Percentiles rank a stretch among this genome's conserved stretches.
Evolutionary conservation across 2,329 filamentous ascomycete species (phyloP).

Genomic region (Trichoderma sp.): DNA sequence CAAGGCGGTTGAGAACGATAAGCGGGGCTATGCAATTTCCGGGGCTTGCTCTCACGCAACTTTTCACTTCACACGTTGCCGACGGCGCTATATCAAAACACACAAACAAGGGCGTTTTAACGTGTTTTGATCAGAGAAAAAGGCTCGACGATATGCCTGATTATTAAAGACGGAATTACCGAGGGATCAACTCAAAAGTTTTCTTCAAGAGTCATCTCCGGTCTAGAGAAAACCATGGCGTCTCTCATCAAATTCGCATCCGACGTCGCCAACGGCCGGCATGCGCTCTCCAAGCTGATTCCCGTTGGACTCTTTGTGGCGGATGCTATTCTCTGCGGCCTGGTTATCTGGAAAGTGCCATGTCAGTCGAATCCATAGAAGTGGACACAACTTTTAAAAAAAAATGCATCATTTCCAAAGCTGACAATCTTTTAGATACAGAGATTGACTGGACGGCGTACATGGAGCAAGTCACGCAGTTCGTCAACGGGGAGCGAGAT

Average conservation of each 20-base stretch:
- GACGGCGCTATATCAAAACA: neutral
- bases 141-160: neutral
- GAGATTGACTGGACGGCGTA: conserved; percentile 98
- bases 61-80: conserved; percentile 1
- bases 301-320: conserved; percentile 65
- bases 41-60: neutral
- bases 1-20: neutral
- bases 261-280: conserved; percentile 52
- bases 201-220: neutral
- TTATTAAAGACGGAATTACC: neutral
- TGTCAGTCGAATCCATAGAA: conserved; percentile 59
- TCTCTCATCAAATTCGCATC: conserved; percentile 38
- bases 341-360: conserved; percentile 79
- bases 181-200: neutral
- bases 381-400: neutral
- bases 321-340: conserved; percentile 70
- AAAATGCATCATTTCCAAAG: neutral
- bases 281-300: conserved; percentile 52
- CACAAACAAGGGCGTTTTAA: neutral
- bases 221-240: conserved; percentile 32
- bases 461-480: conserved; percentile 88
- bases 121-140: neutral
- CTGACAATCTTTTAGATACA: conserved; percentile 62
- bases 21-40: conserved; percentile 7
- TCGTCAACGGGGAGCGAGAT: conserved; percentile 80